Base-by-base conservation (phyloP, 176 grass and related monocot genomes). In the maize (Zea mays) region DNA sequence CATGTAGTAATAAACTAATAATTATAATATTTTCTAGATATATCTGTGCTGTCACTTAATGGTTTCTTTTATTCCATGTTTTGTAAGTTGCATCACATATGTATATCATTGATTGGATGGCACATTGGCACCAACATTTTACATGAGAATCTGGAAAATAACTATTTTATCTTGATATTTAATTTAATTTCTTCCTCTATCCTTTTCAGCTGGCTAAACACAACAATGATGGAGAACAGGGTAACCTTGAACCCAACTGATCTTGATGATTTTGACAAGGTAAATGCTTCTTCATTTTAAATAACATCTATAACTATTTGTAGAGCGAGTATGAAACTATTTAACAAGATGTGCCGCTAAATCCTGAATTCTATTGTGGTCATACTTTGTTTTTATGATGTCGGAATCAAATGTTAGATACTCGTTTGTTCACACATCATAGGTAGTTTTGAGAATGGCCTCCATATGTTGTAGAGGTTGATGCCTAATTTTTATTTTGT, bases 1-100 rank as follows among this genome's bases (percentile, higher is more conserved):
- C 20, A 71, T 80, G 74, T 65, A 47, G 8, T 75, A 52, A 55
- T 70, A 46, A 78, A 55, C 36, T 65, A 73, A 15, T 71, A 75
- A 33, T 65, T 62, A 15, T 72, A 75, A 59, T 73, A 65, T 67
- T 86, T 82, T n/a, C 21, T 72, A 55, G 7, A 56, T 9, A 42
- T 33, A 74, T 66, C 15, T 77, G 17, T 42, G 54, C 69, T 73
- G 14, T 10, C 79, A 41, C 13, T 75, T 35, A 79, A 14, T 77
- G 15, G 48, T 43, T 79, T 75, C 27, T 21, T 44, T 79, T 88
- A n/a, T 64, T 82, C 1, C 19, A 72, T 3, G 5, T 50, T 7
- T 66, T 65, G 8, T 71, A 11, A 46, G 38, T 69, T 88, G 44
- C 69, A 62, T 67, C 67, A 17, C 6, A 69, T 46, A 3, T 61